Conservation (phyloP, 2,329 filamentous ascomycete genomes). For the Fusarium drepaniforme region DNA sequence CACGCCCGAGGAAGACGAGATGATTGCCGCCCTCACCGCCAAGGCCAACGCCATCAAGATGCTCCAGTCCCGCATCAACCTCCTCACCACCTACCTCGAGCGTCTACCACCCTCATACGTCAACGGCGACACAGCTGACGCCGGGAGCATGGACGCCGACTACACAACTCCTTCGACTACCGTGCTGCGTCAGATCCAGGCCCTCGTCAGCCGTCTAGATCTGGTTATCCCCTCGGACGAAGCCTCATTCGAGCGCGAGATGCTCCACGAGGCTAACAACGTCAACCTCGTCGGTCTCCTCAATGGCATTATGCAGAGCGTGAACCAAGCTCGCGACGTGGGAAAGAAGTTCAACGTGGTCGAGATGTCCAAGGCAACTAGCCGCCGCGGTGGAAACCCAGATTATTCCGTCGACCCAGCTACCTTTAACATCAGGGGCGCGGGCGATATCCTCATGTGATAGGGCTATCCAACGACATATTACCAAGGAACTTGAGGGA, state of each 20-base stretch:
- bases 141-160: slow-evolving; percentile 50
- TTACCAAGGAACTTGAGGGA: background rate
- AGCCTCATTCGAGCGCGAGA: slow-evolving; percentile 75
- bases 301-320: slow-evolving; percentile 78
- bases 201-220: slow-evolving; percentile 84
- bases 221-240: slow-evolving; percentile 81
- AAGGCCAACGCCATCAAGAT: slow-evolving; percentile 96
- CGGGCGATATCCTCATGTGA: slow-evolving; percentile 50
- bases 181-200: slow-evolving; percentile 89
- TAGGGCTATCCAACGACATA: background rate
- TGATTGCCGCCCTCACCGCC: slow-evolving; percentile 77
- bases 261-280: slow-evolving; percentile 84
- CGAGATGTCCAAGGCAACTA: slow-evolving; percentile 54
- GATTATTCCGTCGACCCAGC: slow-evolving; percentile 39
- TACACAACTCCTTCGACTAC: slow-evolving; percentile 69
- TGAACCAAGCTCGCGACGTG: slow-evolving; percentile 77
- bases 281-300: slow-evolving; percentile 84
- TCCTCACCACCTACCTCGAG: slow-evolving; percentile 82
- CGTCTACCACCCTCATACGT: slow-evolving; percentile 76
- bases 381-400: slow-evolving; percentile 32
- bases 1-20: slow-evolving; percentile 71
- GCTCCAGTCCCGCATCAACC: slow-evolving; percentile 81
- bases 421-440: slow-evolving; percentile 42
- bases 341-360: slow-evolving; percentile 79
- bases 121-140: slow-evolving; percentile 59